Base-by-base conservation (phyloP, 2,329 filamentous ascomycete genomes). In the Dothideomycetes sp. region DNA sequence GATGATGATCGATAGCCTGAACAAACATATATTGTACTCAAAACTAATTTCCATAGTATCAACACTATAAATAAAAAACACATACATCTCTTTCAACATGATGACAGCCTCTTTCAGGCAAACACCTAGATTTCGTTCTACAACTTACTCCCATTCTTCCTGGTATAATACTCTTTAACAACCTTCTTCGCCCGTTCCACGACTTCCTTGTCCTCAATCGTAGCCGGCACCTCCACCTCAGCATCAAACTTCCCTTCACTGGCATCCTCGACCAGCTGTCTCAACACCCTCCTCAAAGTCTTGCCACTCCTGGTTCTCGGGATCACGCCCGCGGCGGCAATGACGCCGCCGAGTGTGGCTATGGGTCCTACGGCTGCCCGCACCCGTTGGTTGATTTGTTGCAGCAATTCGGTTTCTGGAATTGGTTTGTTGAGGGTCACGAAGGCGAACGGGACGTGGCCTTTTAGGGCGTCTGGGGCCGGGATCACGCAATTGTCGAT, bases 221-320 rank as follows among this genome's bases (percentile, higher is more conserved):
- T 94, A 18, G 82, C 83, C 7, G 88, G 88, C 32, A 89, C 76
- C 46, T 70, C 70, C 1, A 94, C 81, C 33, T 74, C 67, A 57
- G 77, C 82, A 12, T 81, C 79, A 51, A 82, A 82, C 18, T 88
- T 76, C 1, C 76, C 84, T 45, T 80, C 73, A 4, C 80, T 77
- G 0, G 77, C 86, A 55, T 93, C 85, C 65, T 95, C 88, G 12
- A 94, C 64, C 49, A 95, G 64, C 63, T 94, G 84, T 22, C 84
- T 71, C 58, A 95, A 63, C 22, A 94, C 85, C 17, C 88, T 70
- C 3, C 88, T 71, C 45, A 95, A 62, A 4, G 86, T 94, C 72
- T 95, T 96, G 19, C 89, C 89, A n/a, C 81, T 86, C 19, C 88
- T 67, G 12, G 89, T 95, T 67, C 88, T 88, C 5, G 89, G 88